Percentiles rank a stretch among this genome's conserved stretches.
These are phyloP conservation scores for Exophiala sideris DNA, from an alignment of 2,329 filamentous ascomycete species.

Conservation along the genomic window DNA sequence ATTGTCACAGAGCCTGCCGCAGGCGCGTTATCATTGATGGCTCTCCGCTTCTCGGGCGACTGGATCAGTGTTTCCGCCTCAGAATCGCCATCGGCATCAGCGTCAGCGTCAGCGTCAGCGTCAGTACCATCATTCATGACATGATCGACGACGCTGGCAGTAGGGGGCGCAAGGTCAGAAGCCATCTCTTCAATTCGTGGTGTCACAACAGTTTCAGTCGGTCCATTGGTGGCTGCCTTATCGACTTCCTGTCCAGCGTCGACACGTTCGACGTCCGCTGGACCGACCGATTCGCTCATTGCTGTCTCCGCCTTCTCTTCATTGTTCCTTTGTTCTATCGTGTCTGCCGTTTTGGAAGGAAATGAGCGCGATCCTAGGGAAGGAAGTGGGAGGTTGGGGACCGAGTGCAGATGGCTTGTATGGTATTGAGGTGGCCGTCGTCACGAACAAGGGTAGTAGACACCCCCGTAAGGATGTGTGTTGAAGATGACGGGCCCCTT, in stretches of 20 bases:
- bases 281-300: slow-evolving; percentile 18
- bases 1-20: slow-evolving; percentile 10
- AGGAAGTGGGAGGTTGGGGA: slow-evolving; percentile 19
- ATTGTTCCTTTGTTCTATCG: slow-evolving; percentile 21
- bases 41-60: slow-evolving; percentile 46
- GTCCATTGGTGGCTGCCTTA: slow-evolving; percentile 2
- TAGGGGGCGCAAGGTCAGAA: slow-evolving; percentile 1
- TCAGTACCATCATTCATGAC: slow-evolving; percentile 29
- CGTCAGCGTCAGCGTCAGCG: slow-evolving; percentile 4
- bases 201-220: not conserved
- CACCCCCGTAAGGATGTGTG: not conserved
- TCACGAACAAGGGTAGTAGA: not conserved
- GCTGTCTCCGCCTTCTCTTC: slow-evolving; percentile 18
- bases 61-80: slow-evolving; percentile 51
- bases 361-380: slow-evolving; percentile 8
- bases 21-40: slow-evolving; percentile 29
- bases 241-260: slow-evolving; percentile 4
- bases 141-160: slow-evolving; percentile 16
- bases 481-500: not conserved
- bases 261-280: slow-evolving; percentile 14
- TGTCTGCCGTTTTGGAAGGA: slow-evolving; percentile 26
- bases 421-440: slow-evolving; percentile 11
- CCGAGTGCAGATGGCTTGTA: slow-evolving; percentile 1
- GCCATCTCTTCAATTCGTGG: slow-evolving; percentile 9
- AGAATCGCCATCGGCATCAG: slow-evolving; percentile 41